phyloP scores from a whole-genome alignment of 805 yeast species.

The Scheffersomyces coipomensis region DNA sequence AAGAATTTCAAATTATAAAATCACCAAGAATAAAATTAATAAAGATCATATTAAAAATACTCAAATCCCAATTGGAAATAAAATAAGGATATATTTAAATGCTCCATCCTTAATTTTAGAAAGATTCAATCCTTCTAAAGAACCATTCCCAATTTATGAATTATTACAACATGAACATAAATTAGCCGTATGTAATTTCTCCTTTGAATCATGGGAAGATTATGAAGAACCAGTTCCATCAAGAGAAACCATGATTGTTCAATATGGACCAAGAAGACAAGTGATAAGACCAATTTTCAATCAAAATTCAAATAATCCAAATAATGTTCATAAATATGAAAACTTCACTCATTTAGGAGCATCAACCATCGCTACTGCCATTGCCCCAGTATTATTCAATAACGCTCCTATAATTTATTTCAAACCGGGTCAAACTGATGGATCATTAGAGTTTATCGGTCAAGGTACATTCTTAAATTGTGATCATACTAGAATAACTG shows the following conservation, averaged over 20 bases:
- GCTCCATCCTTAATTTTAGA: slow-evolving; percentile 51
- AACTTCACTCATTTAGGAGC: slow-evolving; percentile 77
- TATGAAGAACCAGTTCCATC: slow-evolving; percentile 82
- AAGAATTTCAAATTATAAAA: slow-evolving; percentile 72
- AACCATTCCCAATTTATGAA: slow-evolving; percentile 68
- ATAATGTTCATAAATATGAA: slow-evolving; percentile 85
- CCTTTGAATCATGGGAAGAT: slow-evolving; percentile 86
- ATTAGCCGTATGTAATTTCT: slow-evolving; percentile 75
- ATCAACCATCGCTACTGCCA: slow-evolving; percentile 73
- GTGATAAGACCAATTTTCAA: slow-evolving; percentile 81
- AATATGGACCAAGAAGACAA: slow-evolving; percentile 91
- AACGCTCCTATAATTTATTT: slow-evolving; percentile 84
- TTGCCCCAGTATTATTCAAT: slow-evolving; percentile 83
- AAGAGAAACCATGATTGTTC: slow-evolving; percentile 78
- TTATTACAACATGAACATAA: slow-evolving; percentile 85
- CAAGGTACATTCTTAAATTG: slow-evolving; percentile 87
- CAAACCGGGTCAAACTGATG: slow-evolving; percentile 53
- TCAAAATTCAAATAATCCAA: slow-evolving; percentile 70
- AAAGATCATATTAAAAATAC: slow-evolving; percentile 55
- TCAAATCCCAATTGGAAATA: slow-evolving; percentile 55
- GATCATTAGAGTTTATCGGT: slow-evolving; percentile 69
- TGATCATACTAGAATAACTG: slow-evolving; percentile 80
- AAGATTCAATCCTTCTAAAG: slow-evolving; percentile 24
- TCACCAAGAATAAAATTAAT: slow-evolving; percentile 64
- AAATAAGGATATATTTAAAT: slow-evolving; percentile 56